phyloP scores from a whole-genome alignment of 139 green algal species.

The Ettlia oleoabundans region DNA sequence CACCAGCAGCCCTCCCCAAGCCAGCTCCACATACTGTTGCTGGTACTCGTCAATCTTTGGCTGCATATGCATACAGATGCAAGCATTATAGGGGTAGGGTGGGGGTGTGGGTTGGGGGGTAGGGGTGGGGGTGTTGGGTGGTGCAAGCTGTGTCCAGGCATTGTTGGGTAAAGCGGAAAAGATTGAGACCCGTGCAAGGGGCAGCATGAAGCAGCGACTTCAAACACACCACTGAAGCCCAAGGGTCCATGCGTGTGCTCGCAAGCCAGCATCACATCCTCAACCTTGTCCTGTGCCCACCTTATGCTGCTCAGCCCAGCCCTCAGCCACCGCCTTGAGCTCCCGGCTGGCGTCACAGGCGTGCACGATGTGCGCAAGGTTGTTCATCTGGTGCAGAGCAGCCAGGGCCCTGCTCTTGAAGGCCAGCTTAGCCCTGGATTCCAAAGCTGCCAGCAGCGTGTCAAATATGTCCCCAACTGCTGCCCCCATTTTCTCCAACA shows the following conservation, averaged over 20 bases:
- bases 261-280: too few species aligned
- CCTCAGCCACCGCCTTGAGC: slow-evolving; percentile 53
- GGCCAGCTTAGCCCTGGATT: slow-evolving; percentile 18
- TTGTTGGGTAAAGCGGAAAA: too few species aligned
- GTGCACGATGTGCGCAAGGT: slow-evolving; percentile 52
- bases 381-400: slow-evolving; percentile 65
- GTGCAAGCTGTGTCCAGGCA: too few species aligned
- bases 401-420: slow-evolving; percentile 40
- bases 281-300: slow-evolving; percentile 30
- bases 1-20: slow-evolving; percentile 12
- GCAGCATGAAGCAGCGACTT: too few species aligned
- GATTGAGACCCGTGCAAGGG: too few species aligned
- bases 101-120: too few species aligned
- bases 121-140: too few species aligned
- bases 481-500: slow-evolving; percentile 15
- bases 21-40: slow-evolving; percentile 8
- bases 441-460: slow-evolving; percentile 13
- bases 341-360: slow-evolving; percentile 41
- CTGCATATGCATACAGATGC: too few species aligned
- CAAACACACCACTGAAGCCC: too few species aligned
- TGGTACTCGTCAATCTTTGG: slow-evolving; percentile 10
- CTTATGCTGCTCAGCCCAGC: slow-evolving; percentile 70
- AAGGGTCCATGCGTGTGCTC: too few species aligned
- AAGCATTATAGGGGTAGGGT: too few species aligned
- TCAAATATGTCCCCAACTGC: slow-evolving; percentile 35